Percentiles rank a stretch among this genome's conserved stretches.
Conservation (phyloP, 2,329 filamentous ascomycete genomes). For the Fusarium stilboides region DNA sequence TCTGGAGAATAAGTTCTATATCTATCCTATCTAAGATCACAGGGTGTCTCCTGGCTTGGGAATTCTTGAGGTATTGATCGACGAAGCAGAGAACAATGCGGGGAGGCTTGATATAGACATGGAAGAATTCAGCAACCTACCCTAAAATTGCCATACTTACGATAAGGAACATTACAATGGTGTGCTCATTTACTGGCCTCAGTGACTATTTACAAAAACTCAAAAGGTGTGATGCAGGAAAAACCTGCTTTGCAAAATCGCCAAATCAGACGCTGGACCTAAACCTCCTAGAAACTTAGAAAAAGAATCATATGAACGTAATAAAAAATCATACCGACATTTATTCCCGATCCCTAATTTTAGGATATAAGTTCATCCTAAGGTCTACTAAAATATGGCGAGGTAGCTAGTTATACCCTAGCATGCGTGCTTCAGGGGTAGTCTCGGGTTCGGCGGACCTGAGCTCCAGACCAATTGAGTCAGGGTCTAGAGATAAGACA, state of each 20-base stretch:
- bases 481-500: neutral
- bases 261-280: too few relatives aligned
- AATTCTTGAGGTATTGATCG: neutral
- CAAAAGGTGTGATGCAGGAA: too few relatives aligned
- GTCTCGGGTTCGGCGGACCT: neutral
- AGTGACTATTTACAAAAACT: too few relatives aligned
- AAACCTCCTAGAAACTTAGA: too few relatives aligned
- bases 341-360: too few relatives aligned
- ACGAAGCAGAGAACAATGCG: neutral
- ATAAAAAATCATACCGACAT: too few relatives aligned
- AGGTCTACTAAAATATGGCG: neutral
- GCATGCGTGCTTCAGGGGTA: neutral
- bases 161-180: neutral
- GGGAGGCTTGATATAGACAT: neutral
- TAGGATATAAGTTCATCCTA: too few relatives aligned
- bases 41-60: neutral
- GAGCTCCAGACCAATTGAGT: neutral
- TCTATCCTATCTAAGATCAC: conserved; percentile 49
- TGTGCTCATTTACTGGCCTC: too few relatives aligned
- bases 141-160: neutral
- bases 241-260: too few relatives aligned
- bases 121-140: neutral
- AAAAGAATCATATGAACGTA: too few relatives aligned
- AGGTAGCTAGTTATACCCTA: neutral
- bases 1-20: conserved; percentile 57